Conservation (phyloP, 768 basidiomycete genomes). For the Cubamyces lactineus region DNA sequence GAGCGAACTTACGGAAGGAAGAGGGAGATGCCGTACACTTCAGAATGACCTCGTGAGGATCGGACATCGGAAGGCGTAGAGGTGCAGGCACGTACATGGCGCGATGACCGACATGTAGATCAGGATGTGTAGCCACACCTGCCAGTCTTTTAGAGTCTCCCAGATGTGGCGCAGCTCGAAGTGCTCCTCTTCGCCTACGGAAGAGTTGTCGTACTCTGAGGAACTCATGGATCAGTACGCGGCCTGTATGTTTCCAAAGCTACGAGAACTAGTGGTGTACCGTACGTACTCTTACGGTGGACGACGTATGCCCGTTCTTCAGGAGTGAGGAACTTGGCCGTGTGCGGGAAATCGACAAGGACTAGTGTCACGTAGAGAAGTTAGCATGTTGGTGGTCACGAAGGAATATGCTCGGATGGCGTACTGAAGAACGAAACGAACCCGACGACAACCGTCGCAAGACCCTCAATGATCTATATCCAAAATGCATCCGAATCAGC, state of each 20-base stretch:
- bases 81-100: constrained; percentile 52
- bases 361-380: constrained; percentile 38
- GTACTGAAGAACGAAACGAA: constrained; percentile 38
- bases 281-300: constrained; percentile 15
- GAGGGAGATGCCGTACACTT: constrained; percentile 71
- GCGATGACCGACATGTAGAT: constrained; percentile 60
- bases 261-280: neutral
- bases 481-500: neutral
- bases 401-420: neutral
- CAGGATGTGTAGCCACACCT: constrained; percentile 49
- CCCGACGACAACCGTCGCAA: constrained; percentile 59
- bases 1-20: constrained; percentile 66
- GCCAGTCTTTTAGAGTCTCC: constrained; percentile 62
- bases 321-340: constrained; percentile 61
- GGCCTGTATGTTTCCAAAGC: too few species aligned
- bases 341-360: constrained; percentile 62
- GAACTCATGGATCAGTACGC: constrained; percentile 35
- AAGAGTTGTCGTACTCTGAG: constrained; percentile 58
- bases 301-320: constrained; percentile 58
- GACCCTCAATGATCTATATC: constrained; percentile 64
- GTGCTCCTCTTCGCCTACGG: constrained; percentile 62
- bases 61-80: neutral
- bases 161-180: constrained; percentile 57
- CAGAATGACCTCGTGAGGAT: neutral
- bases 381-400: too few species aligned